Evolutionary conservation across 2,329 filamentous ascomycete genomes (phyloP).

Genomic region (Colletotrichum sp.): DNA sequence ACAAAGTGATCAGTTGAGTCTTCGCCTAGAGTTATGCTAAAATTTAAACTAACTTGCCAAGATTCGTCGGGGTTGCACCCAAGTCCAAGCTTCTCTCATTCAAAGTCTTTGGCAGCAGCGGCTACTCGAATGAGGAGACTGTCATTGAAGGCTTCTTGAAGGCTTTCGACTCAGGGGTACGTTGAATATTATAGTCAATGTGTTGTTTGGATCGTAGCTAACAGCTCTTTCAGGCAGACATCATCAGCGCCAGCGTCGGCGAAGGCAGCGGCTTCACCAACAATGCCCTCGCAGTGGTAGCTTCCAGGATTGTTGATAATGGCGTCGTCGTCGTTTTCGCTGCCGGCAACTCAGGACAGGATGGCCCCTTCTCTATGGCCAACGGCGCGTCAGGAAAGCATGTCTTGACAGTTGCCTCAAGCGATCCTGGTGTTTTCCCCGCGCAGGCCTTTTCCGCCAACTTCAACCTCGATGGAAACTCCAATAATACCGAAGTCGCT

Average conservation of each 20-base stretch:
- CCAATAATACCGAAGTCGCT: not conserved
- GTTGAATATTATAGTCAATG: not conserved
- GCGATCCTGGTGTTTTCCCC: not conserved
- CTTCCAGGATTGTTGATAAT: slow-evolving; percentile 45
- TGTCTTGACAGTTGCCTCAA: slow-evolving; percentile 47
- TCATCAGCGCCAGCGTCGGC: slow-evolving; percentile 48
- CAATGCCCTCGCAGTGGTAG: slow-evolving; percentile 46
- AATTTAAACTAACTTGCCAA: not conserved
- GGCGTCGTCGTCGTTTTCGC: slow-evolving; percentile 56
- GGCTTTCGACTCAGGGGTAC: slow-evolving; percentile 37
- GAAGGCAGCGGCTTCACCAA: slow-evolving; percentile 41
- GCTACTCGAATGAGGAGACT: slow-evolving; percentile 14
- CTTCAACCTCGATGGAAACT: not conserved
- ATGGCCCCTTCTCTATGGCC: slow-evolving; percentile 51
- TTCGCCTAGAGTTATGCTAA: not conserved
- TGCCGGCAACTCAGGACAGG: slow-evolving; percentile 54
- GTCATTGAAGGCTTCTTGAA: slow-evolving; percentile 38
- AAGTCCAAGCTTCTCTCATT: slow-evolving; percentile 30
- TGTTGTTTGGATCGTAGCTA: not conserved
- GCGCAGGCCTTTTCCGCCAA: not conserved
- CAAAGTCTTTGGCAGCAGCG: slow-evolving; percentile 28
- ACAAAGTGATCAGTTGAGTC: slow-evolving; percentile 18
- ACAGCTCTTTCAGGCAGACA: slow-evolving; percentile 27
- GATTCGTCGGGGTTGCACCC: slow-evolving; percentile 30
- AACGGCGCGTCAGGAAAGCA: slow-evolving; percentile 44